Conservation (phyloP, 2,329 filamentous ascomycete genomes). For the Tolypocladium tundrense region DNA sequence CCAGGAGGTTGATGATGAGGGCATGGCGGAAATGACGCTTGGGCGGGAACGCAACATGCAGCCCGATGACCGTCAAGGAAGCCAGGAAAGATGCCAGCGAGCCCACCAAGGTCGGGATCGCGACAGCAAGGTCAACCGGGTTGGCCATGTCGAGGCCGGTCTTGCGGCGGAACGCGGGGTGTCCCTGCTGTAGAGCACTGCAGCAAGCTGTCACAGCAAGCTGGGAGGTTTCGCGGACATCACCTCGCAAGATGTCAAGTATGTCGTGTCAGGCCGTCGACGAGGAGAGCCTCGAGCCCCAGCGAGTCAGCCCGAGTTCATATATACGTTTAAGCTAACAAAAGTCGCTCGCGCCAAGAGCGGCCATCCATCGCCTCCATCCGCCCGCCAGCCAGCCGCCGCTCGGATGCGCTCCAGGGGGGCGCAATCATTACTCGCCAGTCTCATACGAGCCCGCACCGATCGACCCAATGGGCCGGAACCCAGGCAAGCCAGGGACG, state of each 20-base stretch:
- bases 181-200: neutral
- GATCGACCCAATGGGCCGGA: too few relatives aligned
- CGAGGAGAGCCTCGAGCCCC: neutral
- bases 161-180: neutral
- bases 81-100: constrained; percentile 5
- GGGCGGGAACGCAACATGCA: constrained; percentile 4
- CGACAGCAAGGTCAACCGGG: neutral
- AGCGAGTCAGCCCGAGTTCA: neutral
- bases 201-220: neutral
- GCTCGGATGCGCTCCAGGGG: too few relatives aligned
- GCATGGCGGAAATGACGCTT: constrained; percentile 7
- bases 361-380: too few relatives aligned
- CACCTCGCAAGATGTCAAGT: too few relatives aligned
- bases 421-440: too few relatives aligned
- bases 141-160: neutral
- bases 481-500: too few relatives aligned
- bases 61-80: neutral
- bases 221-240: too few relatives aligned
- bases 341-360: too few relatives aligned
- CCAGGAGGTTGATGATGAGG: constrained; percentile 7
- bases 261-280: neutral
- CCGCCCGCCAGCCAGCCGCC: too few relatives aligned
- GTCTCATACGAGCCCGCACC: too few relatives aligned
- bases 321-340: neutral
- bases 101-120: constrained; percentile 4